Base-by-base conservation (phyloP, 1,139 yeast species). In the Taphrina sp. region DNA sequence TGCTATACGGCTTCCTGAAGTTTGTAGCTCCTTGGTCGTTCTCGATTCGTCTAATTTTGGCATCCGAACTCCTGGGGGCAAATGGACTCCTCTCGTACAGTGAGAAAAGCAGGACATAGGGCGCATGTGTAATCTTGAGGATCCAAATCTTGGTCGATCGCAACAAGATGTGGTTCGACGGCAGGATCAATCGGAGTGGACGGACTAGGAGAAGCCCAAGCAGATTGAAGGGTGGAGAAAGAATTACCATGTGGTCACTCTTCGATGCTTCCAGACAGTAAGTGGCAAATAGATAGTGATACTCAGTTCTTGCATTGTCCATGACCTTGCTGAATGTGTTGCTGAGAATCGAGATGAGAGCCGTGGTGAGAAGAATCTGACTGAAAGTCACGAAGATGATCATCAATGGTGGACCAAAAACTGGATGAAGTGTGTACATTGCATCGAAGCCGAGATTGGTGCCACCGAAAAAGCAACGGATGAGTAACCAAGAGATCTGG, bases 201-300 rank as follows among this genome's bases (percentile, higher is more conserved):
- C 71, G 63, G 35, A 69, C 59, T 5, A 64, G 41, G 12, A 67
- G 44, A 10, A 54, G 20, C 3, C 65, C 64, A 20, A 69, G 49
- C 24, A 68, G 61, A 57, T 68, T 68, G 34, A 68, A 44, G n/a
- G 71, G 71, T 1, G 71, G 71, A 44, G 67, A 68, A 44, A 67
- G 66, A 52, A 67, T 67, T 0, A 70, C 66, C 23, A 68, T 63
- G 29, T 68, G 62, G 52, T 68, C 70, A 1, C 70, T 64, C 3
- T 69, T 64, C 38, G 67, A 63, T 2, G 69, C 62, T 41, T 46
- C 49, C 35, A 54, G 31, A 38, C 58, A 54, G 10, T 46, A 31
- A 24, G 52, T 26, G 10, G 56, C 45, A 33, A 44, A 53, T 10
- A 38, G 36, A 22, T 34, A 43, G 36, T 26, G 5, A 19, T 35